phyloP scores from a whole-genome alignment of 108 stramenopile species.

The Seminavis robusta region DNA sequence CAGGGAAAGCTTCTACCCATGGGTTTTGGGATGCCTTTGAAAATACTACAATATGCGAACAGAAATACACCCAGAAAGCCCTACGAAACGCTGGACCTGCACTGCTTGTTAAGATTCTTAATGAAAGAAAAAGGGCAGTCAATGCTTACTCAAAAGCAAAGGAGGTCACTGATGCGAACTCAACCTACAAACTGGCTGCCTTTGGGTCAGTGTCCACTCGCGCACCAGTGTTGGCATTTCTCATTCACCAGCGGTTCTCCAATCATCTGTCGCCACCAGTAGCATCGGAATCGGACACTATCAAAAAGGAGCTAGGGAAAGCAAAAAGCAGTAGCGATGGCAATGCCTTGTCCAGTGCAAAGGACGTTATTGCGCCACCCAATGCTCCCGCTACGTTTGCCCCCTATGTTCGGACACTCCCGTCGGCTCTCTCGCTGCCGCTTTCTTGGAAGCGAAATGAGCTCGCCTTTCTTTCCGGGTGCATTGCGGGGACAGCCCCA shows the following conservation, averaged over 20 bases:
- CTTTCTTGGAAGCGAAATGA: constrained; percentile 89
- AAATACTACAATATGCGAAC: constrained; percentile 48
- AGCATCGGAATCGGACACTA: constrained; percentile 7
- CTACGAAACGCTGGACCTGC: constrained; percentile 60
- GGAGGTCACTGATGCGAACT: not conserved
- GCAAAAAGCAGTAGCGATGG: constrained; percentile 7
- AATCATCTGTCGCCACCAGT: constrained; percentile 48
- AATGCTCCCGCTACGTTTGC: constrained; percentile 61
- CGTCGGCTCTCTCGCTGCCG: constrained; percentile 73
- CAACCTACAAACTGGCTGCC: constrained; percentile 6
- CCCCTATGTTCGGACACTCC: constrained; percentile 82
- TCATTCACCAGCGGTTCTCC: constrained; percentile 84
- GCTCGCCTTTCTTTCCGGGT: constrained; percentile 69
- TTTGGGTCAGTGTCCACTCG: constrained; percentile 30
- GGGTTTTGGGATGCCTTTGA: constrained; percentile 80
- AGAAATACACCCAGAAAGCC: constrained; percentile 44
- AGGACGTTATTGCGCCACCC: not conserved
- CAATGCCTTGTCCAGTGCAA: constrained; percentile 27
- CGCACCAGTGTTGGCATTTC: constrained; percentile 57
- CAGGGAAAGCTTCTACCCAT: not conserved
- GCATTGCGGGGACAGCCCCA: constrained; percentile 67
- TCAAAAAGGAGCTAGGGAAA: constrained; percentile 10
- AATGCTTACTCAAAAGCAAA: constrained; percentile 20
- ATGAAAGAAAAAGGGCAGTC: constrained; percentile 79
- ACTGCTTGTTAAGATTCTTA: constrained; percentile 81